Conservation (phyloP, 1,284 basidiomycete genomes). For the Melampsora abietis-canadensis region DNA sequence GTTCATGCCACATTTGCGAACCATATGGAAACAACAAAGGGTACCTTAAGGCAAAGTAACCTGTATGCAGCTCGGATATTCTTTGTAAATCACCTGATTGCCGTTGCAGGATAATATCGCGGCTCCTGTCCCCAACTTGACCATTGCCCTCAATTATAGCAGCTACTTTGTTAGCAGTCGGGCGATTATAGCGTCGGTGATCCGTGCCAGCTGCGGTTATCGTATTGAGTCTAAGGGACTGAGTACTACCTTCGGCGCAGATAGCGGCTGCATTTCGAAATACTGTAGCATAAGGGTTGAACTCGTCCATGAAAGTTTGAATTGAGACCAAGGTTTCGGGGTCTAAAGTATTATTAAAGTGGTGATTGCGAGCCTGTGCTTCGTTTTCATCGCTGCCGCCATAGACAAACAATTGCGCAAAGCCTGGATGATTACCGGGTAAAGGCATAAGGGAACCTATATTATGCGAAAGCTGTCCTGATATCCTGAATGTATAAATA, state of each 20-base stretch:
- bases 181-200: not conserved
- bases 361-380: no score
- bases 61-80: not conserved
- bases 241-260: no score
- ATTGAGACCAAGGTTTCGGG: no score
- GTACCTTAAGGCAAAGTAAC: constrained; percentile 12
- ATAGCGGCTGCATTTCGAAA: no score
- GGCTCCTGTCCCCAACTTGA: no score
- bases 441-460: not conserved
- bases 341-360: no score
- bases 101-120: not conserved
- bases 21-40: constrained; percentile 18
- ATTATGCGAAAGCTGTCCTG: not conserved
- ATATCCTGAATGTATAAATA: not conserved
- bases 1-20: constrained; percentile 9
- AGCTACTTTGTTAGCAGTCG: not conserved
- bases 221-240: not conserved
- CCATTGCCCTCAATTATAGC: no score
- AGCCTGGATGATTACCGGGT: not conserved
- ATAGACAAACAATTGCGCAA: not conserved
- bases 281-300: no score
- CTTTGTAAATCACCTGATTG: not conserved
- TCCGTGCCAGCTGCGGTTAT: not conserved
- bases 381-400: not conserved
- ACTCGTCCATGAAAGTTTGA: no score